Evolutionary conservation across 495 filamentous ascomycete species (phyloP).

Genomic region (Hyphodiscus hymeniophilus): DNA sequence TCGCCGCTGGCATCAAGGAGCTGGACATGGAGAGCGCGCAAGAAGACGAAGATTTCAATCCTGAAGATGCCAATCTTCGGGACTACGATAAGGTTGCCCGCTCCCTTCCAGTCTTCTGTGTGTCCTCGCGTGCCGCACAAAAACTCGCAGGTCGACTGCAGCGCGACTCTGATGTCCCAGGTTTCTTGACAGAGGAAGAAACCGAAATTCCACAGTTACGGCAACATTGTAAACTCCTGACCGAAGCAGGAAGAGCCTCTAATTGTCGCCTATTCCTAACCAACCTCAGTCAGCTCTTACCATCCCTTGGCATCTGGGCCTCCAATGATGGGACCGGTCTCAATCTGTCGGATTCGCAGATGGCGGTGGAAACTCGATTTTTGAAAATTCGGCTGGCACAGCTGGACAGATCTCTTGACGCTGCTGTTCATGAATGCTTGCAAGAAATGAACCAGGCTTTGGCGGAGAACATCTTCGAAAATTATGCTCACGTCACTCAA

Average conservation of each 20-base stretch:
- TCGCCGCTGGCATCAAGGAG: conserved; percentile 15
- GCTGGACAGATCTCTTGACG: conserved; percentile 33
- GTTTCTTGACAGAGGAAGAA: conserved; percentile 38
- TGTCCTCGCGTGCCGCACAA: conserved; percentile 49
- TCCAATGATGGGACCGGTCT: conserved; percentile 33
- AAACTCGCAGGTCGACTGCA: conserved; percentile 46
- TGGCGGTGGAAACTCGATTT: conserved; percentile 29
- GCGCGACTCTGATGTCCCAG: conserved; percentile 37
- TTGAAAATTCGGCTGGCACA: conserved; percentile 33
- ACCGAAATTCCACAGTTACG: conserved; percentile 47
- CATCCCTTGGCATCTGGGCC: conserved; percentile 45
- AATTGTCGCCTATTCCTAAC: conserved; percentile 39
- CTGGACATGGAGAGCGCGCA: conserved; percentile 10
- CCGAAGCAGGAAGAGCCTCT: conserved; percentile 35
- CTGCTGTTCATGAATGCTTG: conserved; percentile 28
- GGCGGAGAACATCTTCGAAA: conserved; percentile 35
- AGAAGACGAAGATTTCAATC: conserved; percentile 9
- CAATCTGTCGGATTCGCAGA: conserved; percentile 35
- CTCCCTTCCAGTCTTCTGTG: conserved; percentile 53
- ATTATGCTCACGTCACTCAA: conserved; percentile 29
- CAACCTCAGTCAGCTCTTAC: conserved; percentile 39
- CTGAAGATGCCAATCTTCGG: conserved; percentile 19
- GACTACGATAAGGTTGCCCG: conserved; percentile 49
- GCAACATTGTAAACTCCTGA: conserved; percentile 45
- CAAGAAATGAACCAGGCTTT: conserved; percentile 31